Base-by-base conservation (phyloP, 768 basidiomycete genomes). In the Boletus tomentosulus region DNA sequence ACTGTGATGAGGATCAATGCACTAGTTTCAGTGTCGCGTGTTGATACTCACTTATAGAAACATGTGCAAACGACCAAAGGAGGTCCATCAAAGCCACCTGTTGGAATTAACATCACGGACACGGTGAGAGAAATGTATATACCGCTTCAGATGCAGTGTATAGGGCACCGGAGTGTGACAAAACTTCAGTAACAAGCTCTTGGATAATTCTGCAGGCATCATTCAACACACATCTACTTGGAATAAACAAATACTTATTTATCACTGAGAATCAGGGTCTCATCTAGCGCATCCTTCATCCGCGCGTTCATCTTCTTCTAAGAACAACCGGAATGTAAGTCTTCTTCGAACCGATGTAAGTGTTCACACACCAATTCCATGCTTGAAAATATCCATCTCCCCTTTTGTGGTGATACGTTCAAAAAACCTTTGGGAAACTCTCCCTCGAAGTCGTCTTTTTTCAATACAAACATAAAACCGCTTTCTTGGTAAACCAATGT, bases 131-230 rank as follows among this genome's bases (percentile, higher is more conserved):
- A 8, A 11, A 47, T 35, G 7, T 24, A 57, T 11, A 10, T 58
- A 92, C 89, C 24, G 92, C 92, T 74, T 98, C 97, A 0, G 92
- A 90, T 7, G 89, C 88, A 54, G 89, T 88, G 73, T 96, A 96
- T 25, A 99, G 74, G 38, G 83, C 86, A 25, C 91, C 87, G 38
- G 94, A 79, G 53, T 90, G 75, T 0, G 73, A 74, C 1, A 95
- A 62, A 46, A 98, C 81, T 44, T 86, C 80, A 0, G 75, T 74
- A 2, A 91, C 81, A 25, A 98, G 74, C 41, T 88, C 86, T 57
- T 87, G 80, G 43, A 98, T 85, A 47, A 94, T 86, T 57, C 91
- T 92, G 50, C 49, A 34, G 39, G 50, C 10, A 45, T 22, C 55
- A 38, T 47, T 44, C 5, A 48, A 38, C 24, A 4, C 22, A 44